A percentile compares a stretch with the other conserved stretches of the same genome.
phyloP scores from a whole-genome alignment of 331 rosid genomes.

The Malus hybrid region DNA sequence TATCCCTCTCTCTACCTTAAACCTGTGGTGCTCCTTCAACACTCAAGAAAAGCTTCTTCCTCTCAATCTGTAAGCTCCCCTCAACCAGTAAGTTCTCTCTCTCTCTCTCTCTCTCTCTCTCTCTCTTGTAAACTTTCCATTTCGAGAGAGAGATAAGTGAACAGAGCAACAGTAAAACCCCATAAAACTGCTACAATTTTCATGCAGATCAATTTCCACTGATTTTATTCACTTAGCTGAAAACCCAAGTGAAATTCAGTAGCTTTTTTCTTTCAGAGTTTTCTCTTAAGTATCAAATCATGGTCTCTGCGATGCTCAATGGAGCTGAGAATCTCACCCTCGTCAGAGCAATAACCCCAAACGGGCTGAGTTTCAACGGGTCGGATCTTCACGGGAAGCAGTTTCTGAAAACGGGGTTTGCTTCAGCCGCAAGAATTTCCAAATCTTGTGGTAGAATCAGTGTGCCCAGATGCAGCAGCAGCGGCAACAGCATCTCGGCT shows the following conservation, averaged over 20 bases:
- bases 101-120: not conserved
- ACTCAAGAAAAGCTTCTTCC: not conserved
- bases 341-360: slow-evolving; percentile 31
- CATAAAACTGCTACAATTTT: not conserved
- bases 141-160: not conserved
- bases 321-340: slow-evolving; percentile 59
- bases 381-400: slow-evolving; percentile 48
- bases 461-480: slow-evolving; percentile 49
- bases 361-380: slow-evolving; percentile 32
- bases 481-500: slow-evolving; percentile 44
- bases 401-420: slow-evolving; percentile 32
- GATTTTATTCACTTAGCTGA: not conserved
- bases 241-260: slow-evolving; percentile 1
- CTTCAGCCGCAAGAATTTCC: slow-evolving; percentile 23
- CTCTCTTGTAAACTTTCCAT: not conserved
- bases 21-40: slow-evolving; percentile 3
- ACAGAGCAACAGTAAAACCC: not conserved
- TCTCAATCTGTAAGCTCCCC: not conserved
- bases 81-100: not conserved
- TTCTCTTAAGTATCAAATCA: slow-evolving; percentile 16
- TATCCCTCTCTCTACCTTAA: not conserved
- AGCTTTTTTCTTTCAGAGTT: slow-evolving; percentile 9
- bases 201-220: slow-evolving; percentile 2
- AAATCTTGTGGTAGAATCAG: slow-evolving; percentile 2
- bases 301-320: slow-evolving; percentile 62